A percentile compares a stretch with the other conserved stretches of the same genome.
These are phyloP conservation scores for Thoreauomyces humboldtii DNA, from an alignment of 192 early-diverging fungal genomes.

Conservation along the genomic window DNA sequence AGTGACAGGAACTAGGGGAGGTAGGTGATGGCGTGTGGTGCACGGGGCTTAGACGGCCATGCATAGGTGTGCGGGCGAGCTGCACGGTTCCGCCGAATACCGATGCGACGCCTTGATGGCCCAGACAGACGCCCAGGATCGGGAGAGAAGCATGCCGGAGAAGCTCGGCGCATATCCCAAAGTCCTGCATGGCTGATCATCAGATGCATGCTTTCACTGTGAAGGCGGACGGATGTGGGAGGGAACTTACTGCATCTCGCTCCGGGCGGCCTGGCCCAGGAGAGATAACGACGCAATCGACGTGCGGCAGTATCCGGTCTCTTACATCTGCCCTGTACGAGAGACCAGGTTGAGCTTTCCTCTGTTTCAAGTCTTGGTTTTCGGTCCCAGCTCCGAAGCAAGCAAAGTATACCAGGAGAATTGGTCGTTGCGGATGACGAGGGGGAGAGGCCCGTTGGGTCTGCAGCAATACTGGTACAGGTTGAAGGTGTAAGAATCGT, in stretches of 20 bases:
- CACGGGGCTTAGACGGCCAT: slow-evolving; percentile 73
- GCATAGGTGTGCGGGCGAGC: slow-evolving; percentile 69
- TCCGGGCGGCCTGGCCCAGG: slow-evolving; percentile 91
- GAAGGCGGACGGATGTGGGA: neutral
- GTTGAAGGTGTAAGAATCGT: slow-evolving; percentile 98
- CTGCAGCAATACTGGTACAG: slow-evolving; percentile 70
- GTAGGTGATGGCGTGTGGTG: slow-evolving; percentile 13
- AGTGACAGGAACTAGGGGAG: too few species aligned
- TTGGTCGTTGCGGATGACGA: slow-evolving; percentile 93
- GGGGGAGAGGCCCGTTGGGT: slow-evolving; percentile 42
- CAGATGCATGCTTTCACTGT: neutral
- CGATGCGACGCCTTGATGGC: slow-evolving; percentile 84
- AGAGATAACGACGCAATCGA: slow-evolving; percentile 89
- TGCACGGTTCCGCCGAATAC: slow-evolving; percentile 63
- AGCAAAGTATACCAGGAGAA: slow-evolving; percentile 76
- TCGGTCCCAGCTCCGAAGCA: too few species aligned
- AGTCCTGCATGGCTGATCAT: too few species aligned
- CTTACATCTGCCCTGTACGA: slow-evolving; percentile 53
- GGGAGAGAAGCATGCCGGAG: slow-evolving; percentile 56
- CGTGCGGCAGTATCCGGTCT: slow-evolving; percentile 66
- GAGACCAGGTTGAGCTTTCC: too few species aligned
- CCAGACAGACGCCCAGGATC: slow-evolving; percentile 89
- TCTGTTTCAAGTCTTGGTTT: too few species aligned
- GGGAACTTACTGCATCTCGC: slow-evolving; percentile 36
- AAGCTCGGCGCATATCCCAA: slow-evolving; percentile 70